These are phyloP conservation scores for Vitis vinifera DNA, from an alignment of 164 flowering plant species.

Conservation along the genomic window ASM3070453v1 NC_081807.1:412001-412500, in stretches of 20 bases:
- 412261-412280: not conserved
- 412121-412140: constrained; percentile 37
- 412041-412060: not conserved
- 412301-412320: not conserved
- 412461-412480: constrained; percentile 92
- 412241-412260: not conserved
- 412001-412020: not conserved
- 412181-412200: not conserved
- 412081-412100: constrained; percentile 43
- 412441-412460: constrained; percentile 75
- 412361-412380: constrained; percentile 37
- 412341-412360: not conserved
- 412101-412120: constrained; percentile 46
- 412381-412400: constrained; percentile 69
- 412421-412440: constrained; percentile 75
- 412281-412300: not conserved
- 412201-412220: constrained; percentile 12
- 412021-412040: not conserved
- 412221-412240: not conserved
- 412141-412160: constrained; percentile 34
- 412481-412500: constrained; percentile 63
- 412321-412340: not conserved
- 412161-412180: not conserved
- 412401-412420: constrained; percentile 64
- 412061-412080: not conserved